These are phyloP conservation scores for Delphinella strobiligena DNA, from an alignment of 2,329 filamentous ascomycete genomes.

Conservation along the genomic window DNA sequence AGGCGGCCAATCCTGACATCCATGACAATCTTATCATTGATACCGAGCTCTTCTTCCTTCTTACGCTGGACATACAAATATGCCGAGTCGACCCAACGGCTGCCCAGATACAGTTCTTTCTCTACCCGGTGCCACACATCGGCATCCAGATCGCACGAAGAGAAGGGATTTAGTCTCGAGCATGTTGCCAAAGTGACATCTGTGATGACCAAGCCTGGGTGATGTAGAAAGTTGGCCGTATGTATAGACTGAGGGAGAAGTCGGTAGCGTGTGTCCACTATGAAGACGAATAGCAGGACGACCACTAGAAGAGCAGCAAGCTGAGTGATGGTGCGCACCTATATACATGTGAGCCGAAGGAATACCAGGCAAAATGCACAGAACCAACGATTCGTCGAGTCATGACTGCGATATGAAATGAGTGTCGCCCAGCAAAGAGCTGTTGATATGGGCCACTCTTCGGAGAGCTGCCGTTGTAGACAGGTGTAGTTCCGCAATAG, in stretches of 20 bases:
- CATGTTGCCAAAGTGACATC: constrained; percentile 72
- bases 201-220: constrained; percentile 72
- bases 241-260: constrained; percentile 79
- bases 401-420: constrained; percentile 6
- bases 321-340: constrained; percentile 58
- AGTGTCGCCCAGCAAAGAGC: background rate
- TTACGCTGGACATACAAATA: constrained; percentile 76
- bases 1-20: constrained; percentile 65
- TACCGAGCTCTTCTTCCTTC: constrained; percentile 68
- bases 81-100: constrained; percentile 61
- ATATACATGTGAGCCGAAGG: constrained; percentile 28
- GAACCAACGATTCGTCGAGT: constrained; percentile 13
- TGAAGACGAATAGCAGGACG: constrained; percentile 56
- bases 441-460: too few relatives aligned
- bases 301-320: constrained; percentile 53
- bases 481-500: background rate
- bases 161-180: constrained; percentile 54
- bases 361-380: background rate
- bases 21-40: constrained; percentile 65
- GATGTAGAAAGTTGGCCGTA: constrained; percentile 66
- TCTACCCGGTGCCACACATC: constrained; percentile 72
- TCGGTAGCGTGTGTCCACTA: constrained; percentile 80
- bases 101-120: constrained; percentile 75
- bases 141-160: constrained; percentile 61
- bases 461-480: background rate